These are phyloP conservation scores for Ophiosphaerella korrae DNA, from an alignment of 2,329 filamentous ascomycete species.

Conservation along the genomic window DNA sequence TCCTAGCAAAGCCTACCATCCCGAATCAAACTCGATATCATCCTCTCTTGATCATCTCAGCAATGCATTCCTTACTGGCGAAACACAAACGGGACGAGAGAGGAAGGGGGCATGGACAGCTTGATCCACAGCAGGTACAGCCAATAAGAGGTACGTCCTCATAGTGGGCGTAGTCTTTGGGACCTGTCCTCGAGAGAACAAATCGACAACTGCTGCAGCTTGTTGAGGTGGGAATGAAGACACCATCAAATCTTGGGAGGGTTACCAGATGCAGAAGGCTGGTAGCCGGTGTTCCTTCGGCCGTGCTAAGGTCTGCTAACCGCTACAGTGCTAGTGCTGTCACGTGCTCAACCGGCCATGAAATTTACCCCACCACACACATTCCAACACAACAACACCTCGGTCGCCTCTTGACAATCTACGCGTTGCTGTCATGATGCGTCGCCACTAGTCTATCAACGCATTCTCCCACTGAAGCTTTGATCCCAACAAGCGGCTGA, in stretches of 20 bases:
- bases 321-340: conserved; percentile 23
- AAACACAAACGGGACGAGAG: neutral
- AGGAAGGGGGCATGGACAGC: neutral
- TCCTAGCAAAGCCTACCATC: too few species aligned
- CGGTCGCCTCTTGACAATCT: conserved; percentile 15
- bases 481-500: conserved; percentile 13
- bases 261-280: neutral
- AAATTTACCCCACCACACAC: conserved; percentile 42
- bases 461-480: neutral
- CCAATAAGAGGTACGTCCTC: too few species aligned
- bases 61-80: neutral
- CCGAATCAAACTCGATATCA: neutral
- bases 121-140: neutral
- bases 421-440: conserved; percentile 13
- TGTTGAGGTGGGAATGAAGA: neutral
- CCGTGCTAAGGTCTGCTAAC: conserved; percentile 4
- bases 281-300: conserved; percentile 27
- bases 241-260: neutral
- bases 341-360: conserved; percentile 35
- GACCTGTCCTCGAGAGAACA: too few species aligned
- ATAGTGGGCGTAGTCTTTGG: too few species aligned
- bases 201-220: too few species aligned
- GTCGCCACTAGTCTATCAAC: neutral
- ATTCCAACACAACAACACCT: conserved; percentile 33
- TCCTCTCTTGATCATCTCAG: neutral